Conservation (phyloP, 345 rosid species). For the Populus davidiana region DNA sequence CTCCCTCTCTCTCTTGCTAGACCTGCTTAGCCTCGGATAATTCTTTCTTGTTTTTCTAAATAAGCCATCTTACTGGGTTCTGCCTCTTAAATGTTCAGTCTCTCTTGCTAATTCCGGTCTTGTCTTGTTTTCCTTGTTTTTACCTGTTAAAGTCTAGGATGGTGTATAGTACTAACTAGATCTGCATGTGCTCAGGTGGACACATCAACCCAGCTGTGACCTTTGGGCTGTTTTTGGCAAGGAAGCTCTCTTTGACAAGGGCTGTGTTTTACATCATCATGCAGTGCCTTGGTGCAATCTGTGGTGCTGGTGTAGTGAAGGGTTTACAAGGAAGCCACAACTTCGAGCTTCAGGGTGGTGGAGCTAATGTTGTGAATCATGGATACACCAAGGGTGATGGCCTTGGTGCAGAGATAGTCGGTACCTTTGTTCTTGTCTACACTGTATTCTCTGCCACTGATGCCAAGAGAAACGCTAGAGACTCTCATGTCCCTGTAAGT, state of each 20-base stretch:
- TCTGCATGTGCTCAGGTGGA: constrained; percentile 23
- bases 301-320: constrained; percentile 32
- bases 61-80: background rate
- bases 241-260: constrained; percentile 29
- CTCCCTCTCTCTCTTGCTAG: background rate
- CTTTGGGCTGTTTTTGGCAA: constrained; percentile 23
- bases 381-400: constrained; percentile 31
- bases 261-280: constrained; percentile 24
- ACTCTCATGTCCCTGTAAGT: constrained; percentile 33
- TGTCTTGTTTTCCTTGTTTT: too few species aligned
- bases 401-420: constrained; percentile 32
- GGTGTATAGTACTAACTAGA: constrained; percentile 1
- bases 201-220: constrained; percentile 33
- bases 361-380: constrained; percentile 21
- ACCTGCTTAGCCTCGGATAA: background rate
- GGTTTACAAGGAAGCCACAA: constrained; percentile 18
- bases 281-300: constrained; percentile 33
- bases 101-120: background rate
- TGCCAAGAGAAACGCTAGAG: constrained; percentile 29
- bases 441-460: constrained; percentile 32
- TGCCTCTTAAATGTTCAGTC: background rate
- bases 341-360: constrained; percentile 14
- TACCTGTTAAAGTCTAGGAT: background rate
- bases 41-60: background rate
- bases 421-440: constrained; percentile 27